phyloP scores from a whole-genome alignment of 495 filamentous ascomycete species.

The Melanomma pulvis-pyrius region DNA sequence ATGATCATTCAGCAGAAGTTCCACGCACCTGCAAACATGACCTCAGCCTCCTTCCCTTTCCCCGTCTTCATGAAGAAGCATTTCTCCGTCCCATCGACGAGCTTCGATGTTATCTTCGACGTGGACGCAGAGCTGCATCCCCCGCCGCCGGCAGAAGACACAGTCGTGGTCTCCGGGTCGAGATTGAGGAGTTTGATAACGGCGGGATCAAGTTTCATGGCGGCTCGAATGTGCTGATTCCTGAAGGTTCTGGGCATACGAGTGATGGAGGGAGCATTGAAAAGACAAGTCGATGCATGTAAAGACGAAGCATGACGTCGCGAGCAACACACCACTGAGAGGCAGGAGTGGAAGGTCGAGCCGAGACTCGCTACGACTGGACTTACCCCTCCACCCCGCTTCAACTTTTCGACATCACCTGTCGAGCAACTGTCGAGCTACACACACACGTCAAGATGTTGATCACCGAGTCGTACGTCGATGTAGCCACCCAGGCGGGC shows the following conservation, averaged over 20 bases:
- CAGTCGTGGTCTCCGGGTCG: slow-evolving; percentile 56
- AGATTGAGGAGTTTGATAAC: slow-evolving; percentile 62
- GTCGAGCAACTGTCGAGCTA: neutral
- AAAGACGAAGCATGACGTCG: neutral
- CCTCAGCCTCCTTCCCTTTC: slow-evolving; percentile 60
- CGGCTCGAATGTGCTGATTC: slow-evolving; percentile 17
- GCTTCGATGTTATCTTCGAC: slow-evolving; percentile 62
- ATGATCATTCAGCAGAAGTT: neutral
- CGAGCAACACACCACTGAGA: neutral
- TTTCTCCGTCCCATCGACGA: slow-evolving; percentile 56
- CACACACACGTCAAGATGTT: slow-evolving; percentile 53
- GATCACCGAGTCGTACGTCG: slow-evolving; percentile 65
- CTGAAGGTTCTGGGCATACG: neutral
- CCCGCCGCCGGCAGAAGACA: slow-evolving; percentile 67
- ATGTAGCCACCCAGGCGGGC: slow-evolving; percentile 68
- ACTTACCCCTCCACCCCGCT: neutral
- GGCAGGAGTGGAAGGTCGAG: neutral
- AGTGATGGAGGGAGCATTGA: neutral
- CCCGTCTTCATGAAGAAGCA: slow-evolving; percentile 84
- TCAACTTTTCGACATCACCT: neutral
- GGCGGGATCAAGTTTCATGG: slow-evolving; percentile 50
- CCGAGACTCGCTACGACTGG: neutral
- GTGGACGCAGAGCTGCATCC: slow-evolving; percentile 71
- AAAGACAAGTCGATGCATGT: neutral
- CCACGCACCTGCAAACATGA: slow-evolving; percentile 67